These are phyloP conservation scores for Globisporangium recalcitrans DNA, from an alignment of 352 stramenopile genomes.

Conservation along the genomic window DNA sequence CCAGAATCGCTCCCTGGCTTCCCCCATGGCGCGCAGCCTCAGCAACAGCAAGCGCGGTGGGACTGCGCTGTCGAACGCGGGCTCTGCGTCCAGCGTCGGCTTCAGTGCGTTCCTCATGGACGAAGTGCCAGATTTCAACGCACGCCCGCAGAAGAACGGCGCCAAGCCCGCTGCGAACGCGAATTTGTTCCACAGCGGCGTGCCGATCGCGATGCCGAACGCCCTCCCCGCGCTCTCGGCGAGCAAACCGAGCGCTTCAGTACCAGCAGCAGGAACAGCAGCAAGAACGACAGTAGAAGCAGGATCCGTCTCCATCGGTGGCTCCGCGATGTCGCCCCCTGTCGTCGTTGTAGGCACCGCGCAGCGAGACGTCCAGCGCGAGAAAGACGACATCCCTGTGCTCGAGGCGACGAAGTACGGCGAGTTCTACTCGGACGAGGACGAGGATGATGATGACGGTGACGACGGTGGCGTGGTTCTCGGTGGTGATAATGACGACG, in stretches of 20 bases:
- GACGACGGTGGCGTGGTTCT: constrained; percentile 16
- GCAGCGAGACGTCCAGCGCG: not conserved
- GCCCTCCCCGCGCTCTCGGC: constrained; percentile 1
- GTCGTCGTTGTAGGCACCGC: constrained; percentile 8
- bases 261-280: not conserved
- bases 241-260: constrained; percentile 1
- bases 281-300: no score
- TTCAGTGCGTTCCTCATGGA: constrained; percentile 65
- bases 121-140: constrained; percentile 27
- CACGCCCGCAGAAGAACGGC: constrained; percentile 15
- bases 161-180: constrained; percentile 20
- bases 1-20: not conserved
- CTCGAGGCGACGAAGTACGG: constrained; percentile 36
- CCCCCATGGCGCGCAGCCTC: constrained; percentile 10
- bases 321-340: not conserved
- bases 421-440: constrained; percentile 33
- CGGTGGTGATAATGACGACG: constrained; percentile 11
- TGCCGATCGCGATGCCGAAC: constrained; percentile 4
- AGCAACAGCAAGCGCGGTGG: constrained; percentile 11
- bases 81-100: constrained; percentile 20
- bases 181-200: constrained; percentile 8
- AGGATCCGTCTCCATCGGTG: no score
- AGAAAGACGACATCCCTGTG: constrained; percentile 65
- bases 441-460: constrained; percentile 25
- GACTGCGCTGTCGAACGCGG: not conserved